phyloP scores from a whole-genome alignment of 768 basidiomycete genomes.

The Russula brevipes region DNA sequence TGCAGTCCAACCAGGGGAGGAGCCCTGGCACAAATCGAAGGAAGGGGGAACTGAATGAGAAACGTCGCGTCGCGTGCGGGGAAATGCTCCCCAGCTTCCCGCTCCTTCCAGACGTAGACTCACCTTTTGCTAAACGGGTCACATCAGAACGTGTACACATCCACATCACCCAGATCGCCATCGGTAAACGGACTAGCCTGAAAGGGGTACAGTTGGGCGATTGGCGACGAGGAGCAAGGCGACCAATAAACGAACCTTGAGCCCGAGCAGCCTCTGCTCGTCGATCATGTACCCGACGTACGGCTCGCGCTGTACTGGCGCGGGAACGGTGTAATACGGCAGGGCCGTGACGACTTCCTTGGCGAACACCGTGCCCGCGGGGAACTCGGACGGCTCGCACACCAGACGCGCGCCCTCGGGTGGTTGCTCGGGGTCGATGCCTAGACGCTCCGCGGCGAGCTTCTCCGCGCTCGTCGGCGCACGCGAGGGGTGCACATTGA shows the following conservation, averaged over 20 bases:
- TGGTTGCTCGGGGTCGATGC: neutral
- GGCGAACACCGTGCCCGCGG: conserved; percentile 27
- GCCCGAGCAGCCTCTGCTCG: conserved; percentile 35
- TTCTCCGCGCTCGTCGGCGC: conserved; percentile 5
- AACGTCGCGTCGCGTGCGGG: too few relatives aligned
- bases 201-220: too few relatives aligned
- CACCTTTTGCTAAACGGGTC: neutral
- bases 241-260: conserved; percentile 30
- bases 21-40: too few relatives aligned
- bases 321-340: conserved; percentile 28
- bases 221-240: neutral
- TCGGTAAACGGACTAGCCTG: conserved; percentile 31
- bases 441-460: conserved; percentile 1
- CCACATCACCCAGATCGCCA: conserved; percentile 35
- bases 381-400: conserved; percentile 4
- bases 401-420: conserved; percentile 6
- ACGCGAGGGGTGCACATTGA: conserved; percentile 29
- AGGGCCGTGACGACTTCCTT: conserved; percentile 29
- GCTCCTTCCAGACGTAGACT: too few relatives aligned
- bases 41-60: too few relatives aligned
- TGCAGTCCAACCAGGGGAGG: too few relatives aligned
- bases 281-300: conserved; percentile 40
- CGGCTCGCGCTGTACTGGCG: conserved; percentile 7
- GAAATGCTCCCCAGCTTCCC: too few relatives aligned
- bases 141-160: conserved; percentile 36